Evolutionary conservation across 2,329 filamentous ascomycete species (phyloP), one percentile per base, ranked within the genome.

Genomic region (Trichoderma sp.): DNA sequence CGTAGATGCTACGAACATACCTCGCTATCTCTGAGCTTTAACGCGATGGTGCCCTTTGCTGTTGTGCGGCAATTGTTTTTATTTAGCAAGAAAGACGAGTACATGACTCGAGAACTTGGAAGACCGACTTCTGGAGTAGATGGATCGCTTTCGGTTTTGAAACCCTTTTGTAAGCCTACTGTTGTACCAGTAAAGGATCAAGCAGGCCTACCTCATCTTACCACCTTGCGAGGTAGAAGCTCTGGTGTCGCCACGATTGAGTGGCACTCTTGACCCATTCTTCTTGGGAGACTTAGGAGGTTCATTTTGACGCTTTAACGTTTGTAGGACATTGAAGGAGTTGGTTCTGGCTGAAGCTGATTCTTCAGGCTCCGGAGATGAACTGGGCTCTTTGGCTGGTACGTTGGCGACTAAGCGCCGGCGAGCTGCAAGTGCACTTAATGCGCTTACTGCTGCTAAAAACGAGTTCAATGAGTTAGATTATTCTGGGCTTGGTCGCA

Each of bases 21-120:
- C 80, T 89, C 87, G 68, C 84, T 84, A n/a, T 85, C 83, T 3
- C 80, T 76, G 3, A 88, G 77, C 28, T 77, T 82, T 1, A 90
- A 71, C 23, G 82, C 76, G n/a, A 84, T 62, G 1, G 79, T 75
- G 0, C 84, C 85, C 58, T 82, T 79, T 5, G 78, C 50, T 26
- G 82, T 83, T 26, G 74, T 77, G 62, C 80, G 80, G 23, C 82
- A 78, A 59, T 86, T 88, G 53, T 81, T 80, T 71, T 84, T 84
- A 26, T 76, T 82, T 3, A 83, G 81, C 26, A 79, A 82, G 67
- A 87, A 86, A 0, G 86, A 85, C 0, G 85, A 84, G 68, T 85
- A 82, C 23, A 82, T 81, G 4, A 74, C 73, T n/a, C 72, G 73
- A 47, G 67, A 20, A 20, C 28, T 12, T 20, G 20, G 15, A 20